Conservation (phyloP, 306 rosid genomes). For the Fagus crenata region DNA sequence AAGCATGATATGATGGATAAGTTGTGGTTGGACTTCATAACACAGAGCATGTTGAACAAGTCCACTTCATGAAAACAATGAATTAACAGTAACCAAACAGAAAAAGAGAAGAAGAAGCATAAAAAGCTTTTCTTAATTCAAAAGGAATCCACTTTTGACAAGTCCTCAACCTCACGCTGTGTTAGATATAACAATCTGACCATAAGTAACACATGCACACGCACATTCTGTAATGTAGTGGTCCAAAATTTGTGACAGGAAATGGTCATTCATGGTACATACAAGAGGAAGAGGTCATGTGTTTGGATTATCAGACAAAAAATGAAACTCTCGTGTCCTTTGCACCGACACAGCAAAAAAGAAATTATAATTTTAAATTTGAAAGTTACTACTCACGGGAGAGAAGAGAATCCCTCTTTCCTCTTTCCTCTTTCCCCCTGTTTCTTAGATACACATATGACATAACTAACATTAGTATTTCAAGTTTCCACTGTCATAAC, state of each 20-base stretch:
- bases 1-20: too few relatives aligned
- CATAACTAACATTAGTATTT: too few relatives aligned
- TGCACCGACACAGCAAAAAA: background rate
- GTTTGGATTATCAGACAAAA: conserved; percentile 4
- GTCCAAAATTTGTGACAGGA: background rate
- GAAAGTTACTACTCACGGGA: conserved; percentile 31
- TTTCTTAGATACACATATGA: too few relatives aligned
- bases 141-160: conserved; percentile 3
- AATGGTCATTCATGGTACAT: background rate
- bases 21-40: too few relatives aligned
- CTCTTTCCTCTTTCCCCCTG: too few relatives aligned
- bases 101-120: background rate
- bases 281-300: background rate
- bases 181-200: background rate
- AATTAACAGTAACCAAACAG: background rate
- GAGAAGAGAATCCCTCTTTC: background rate
- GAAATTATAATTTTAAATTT: background rate
- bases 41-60: too few relatives aligned
- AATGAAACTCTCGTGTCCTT: conserved; percentile 28
- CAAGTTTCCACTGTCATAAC: too few relatives aligned
- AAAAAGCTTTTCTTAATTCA: background rate
- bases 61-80: background rate
- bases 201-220: background rate
- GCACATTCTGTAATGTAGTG: background rate
- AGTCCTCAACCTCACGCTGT: background rate